Evolutionary conservation across 192 early-diverging fungal genomes (phyloP).

Genomic region (Radiomyces spectabilis): DNA sequence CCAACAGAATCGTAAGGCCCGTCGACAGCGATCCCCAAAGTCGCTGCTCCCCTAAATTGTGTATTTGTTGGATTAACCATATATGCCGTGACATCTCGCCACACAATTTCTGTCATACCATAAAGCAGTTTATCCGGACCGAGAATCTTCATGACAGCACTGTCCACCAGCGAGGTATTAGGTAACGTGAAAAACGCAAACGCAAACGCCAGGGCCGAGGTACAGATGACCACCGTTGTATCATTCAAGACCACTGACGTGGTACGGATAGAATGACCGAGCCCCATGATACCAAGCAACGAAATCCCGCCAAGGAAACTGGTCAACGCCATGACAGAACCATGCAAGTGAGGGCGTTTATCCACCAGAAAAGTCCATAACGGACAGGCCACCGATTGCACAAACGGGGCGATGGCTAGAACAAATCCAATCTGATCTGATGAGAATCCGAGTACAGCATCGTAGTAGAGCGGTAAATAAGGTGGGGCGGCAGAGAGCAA

Average conservation of each 20-base stretch:
- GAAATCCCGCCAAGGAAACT: constrained; percentile 8
- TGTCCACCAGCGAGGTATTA: constrained; percentile 22
- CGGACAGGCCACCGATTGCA: constrained; percentile 22
- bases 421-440: constrained; percentile 20
- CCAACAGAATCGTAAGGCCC: constrained; percentile 3
- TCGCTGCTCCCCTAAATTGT: constrained; percentile 11
- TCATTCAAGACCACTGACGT: neutral
- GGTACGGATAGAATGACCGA: neutral
- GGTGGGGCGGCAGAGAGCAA: constrained; percentile 12
- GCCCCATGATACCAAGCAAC: constrained; percentile 4
- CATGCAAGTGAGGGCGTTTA: constrained; percentile 13
- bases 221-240: constrained; percentile 6
- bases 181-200: constrained; percentile 28
- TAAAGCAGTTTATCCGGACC: constrained; percentile 23
- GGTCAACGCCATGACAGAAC: constrained; percentile 8
- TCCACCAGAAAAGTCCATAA: constrained; percentile 27
- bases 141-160: constrained; percentile 26
- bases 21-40: constrained; percentile 12
- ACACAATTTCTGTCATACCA: constrained; percentile 8
- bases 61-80: no score
- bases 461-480: constrained; percentile 22
- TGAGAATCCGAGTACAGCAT: constrained; percentile 6
- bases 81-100: neutral
- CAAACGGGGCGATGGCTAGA: constrained; percentile 29
- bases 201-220: constrained; percentile 1